A percentile compares a stretch with the other conserved stretches of the same genome.
phyloP scores from a whole-genome alignment of 306 rosid species.

The Prunus davidiana region DNA sequence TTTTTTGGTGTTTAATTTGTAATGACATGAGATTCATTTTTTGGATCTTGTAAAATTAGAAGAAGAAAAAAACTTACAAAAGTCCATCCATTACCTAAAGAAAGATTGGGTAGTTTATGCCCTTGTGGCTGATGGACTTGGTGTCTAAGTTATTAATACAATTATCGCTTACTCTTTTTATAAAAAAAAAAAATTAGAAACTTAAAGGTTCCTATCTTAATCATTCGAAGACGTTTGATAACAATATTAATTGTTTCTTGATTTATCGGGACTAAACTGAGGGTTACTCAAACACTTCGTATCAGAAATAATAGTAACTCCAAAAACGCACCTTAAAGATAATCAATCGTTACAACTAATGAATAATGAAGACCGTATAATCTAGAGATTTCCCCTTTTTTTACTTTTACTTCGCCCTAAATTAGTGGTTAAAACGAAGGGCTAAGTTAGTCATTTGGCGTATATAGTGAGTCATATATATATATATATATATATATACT shows the following conservation, averaged over 20 bases:
- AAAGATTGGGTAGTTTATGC: not conserved
- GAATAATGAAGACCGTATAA: not conserved
- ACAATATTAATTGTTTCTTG: no score
- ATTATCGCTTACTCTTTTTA: no score
- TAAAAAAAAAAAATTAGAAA: no score
- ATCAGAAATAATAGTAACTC: not conserved
- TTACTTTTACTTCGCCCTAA: not conserved
- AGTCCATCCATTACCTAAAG: not conserved
- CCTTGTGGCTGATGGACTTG: no score
- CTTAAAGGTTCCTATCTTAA: not conserved
- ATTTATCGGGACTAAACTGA: no score
- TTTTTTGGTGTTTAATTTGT: not conserved
- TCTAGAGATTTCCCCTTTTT: not conserved
- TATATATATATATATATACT: not conserved
- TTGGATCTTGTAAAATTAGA: slow-evolving; percentile 4
- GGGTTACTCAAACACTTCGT: not conserved
- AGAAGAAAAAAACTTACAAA: not conserved
- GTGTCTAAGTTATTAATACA: no score
- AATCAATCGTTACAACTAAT: not conserved
- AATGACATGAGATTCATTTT: not conserved
- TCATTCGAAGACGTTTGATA: no score
- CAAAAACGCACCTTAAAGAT: not conserved
- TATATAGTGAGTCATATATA: slow-evolving; percentile 22
- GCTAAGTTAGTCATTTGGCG: not conserved
- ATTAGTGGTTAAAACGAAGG: not conserved